Evolutionary conservation across 345 rosid species (phyloP).

Genomic region (Acer yangbiense): DNA sequence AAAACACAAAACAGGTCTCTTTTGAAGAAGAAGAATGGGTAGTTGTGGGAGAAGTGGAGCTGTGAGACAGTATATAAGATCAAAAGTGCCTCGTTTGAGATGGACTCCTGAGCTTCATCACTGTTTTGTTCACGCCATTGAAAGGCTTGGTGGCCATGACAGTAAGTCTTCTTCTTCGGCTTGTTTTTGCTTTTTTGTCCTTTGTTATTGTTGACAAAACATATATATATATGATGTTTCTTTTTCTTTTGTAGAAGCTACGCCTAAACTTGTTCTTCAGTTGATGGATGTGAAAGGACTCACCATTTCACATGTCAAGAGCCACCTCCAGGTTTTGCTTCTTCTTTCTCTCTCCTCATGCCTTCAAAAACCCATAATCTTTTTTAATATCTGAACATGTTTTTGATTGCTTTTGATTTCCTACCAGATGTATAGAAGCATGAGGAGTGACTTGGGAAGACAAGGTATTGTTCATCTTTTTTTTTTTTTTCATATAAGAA

Average conservation of each 20-base stretch:
- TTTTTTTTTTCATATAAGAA: too few species aligned
- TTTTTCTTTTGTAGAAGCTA: constrained; percentile 57
- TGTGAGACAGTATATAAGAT: constrained; percentile 88
- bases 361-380: neutral
- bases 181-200: neutral
- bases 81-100: constrained; percentile 86
- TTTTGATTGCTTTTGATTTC: constrained; percentile 8
- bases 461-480: constrained; percentile 45
- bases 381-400: neutral
- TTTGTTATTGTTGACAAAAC: neutral
- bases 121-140: constrained; percentile 86
- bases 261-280: constrained; percentile 96
- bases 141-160: constrained; percentile 86
- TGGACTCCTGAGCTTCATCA: constrained; percentile 99
- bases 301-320: constrained; percentile 96
- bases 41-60: constrained; percentile 72
- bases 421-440: constrained; percentile 92
- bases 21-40: constrained; percentile 43
- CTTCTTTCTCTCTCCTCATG: neutral
- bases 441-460: constrained; percentile 67
- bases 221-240: too few species aligned
- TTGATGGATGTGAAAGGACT: constrained; percentile 97
- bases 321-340: constrained; percentile 85
- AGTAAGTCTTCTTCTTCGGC: constrained; percentile 38
- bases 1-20: neutral